phyloP scores from a whole-genome alignment of 2,329 filamentous ascomycete species.

The Aspergillus bombycis region DNA sequence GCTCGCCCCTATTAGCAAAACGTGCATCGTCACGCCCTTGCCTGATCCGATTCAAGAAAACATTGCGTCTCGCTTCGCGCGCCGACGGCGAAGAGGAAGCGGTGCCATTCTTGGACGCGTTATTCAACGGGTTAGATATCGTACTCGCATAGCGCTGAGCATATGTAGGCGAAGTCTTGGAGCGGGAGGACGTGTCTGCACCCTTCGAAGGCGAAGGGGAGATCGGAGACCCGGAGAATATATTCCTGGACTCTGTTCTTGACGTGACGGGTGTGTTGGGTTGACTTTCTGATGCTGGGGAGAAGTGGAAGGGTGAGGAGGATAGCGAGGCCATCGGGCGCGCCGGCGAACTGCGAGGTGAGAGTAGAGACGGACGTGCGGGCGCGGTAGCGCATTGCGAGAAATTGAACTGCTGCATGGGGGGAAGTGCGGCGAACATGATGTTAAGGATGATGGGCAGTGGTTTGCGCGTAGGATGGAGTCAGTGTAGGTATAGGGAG shows the following conservation, averaged over 20 bases:
- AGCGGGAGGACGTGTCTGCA: conserved; percentile 12
- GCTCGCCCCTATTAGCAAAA: conserved; percentile 46
- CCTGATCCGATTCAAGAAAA: conserved; percentile 47
- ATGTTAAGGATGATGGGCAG: background rate
- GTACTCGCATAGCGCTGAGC: conserved; percentile 40
- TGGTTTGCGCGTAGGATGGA: background rate
- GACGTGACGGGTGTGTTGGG: background rate
- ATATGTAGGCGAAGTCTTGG: conserved; percentile 29
- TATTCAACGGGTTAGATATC: conserved; percentile 38
- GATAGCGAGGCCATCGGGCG: background rate
- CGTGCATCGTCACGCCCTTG: conserved; percentile 42
- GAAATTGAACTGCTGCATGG: conserved; percentile 18
- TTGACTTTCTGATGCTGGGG: background rate
- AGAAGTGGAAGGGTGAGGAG: background rate
- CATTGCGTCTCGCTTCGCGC: conserved; percentile 39
- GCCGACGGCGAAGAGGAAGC: conserved; percentile 29
- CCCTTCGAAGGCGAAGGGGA: background rate
- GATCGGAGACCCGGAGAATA: background rate
- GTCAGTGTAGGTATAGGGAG: conserved; percentile 1
- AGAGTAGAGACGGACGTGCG: conserved; percentile 29
- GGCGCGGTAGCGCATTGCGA: conserved; percentile 28
- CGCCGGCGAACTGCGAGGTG: conserved; percentile 15
- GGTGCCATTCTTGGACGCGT: conserved; percentile 20
- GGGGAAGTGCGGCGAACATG: conserved; percentile 36
- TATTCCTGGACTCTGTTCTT: background rate